These are phyloP conservation scores for Pholiota microspora DNA, from an alignment of 768 basidiomycete species.

Conservation along the genomic window DNA sequence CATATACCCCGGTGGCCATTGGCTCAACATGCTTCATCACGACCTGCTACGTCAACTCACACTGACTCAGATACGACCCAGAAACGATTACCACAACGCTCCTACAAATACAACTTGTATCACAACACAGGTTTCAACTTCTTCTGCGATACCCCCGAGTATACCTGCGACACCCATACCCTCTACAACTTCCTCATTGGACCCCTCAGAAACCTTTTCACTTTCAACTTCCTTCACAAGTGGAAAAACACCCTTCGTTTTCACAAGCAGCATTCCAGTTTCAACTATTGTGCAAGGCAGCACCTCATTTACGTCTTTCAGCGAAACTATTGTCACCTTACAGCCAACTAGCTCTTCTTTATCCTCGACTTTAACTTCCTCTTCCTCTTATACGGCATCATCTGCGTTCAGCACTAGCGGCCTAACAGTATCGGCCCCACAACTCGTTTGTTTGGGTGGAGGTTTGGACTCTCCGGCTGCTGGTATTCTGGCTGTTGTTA, in stretches of 20 bases:
- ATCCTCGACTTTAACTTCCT: conserved; percentile 19
- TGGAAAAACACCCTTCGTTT: conserved; percentile 17
- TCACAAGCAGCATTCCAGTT: conserved; percentile 35
- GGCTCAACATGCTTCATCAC: conserved; percentile 13
- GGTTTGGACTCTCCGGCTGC: conserved; percentile 62
- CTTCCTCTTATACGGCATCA: conserved; percentile 20
- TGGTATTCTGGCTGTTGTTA: conserved; percentile 57
- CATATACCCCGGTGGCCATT: conserved; percentile 19
- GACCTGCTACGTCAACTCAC: conserved; percentile 9
- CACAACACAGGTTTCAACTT: conserved; percentile 2
- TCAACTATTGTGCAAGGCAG: conserved; percentile 37
- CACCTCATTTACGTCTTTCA: conserved; percentile 41
- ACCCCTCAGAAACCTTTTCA: conserved; percentile 4
- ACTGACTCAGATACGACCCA: conserved; percentile 17
- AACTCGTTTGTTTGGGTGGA: conserved; percentile 57
- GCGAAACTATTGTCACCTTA: conserved; percentile 30
- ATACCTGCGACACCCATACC: background rate
- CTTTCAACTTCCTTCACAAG: background rate
- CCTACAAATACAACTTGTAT: conserved; percentile 9
- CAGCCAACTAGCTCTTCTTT: conserved; percentile 17
- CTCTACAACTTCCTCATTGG: conserved; percentile 3
- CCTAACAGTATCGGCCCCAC: conserved; percentile 20
- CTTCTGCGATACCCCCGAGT: conserved; percentile 10
- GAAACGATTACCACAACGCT: conserved; percentile 14
- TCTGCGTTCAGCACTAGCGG: conserved; percentile 24